Evolutionary conservation across 2,329 filamentous ascomycete genomes (phyloP), one percentile per base, ranked within the genome.

Genomic region (Diaporthe australafricana): DNA sequence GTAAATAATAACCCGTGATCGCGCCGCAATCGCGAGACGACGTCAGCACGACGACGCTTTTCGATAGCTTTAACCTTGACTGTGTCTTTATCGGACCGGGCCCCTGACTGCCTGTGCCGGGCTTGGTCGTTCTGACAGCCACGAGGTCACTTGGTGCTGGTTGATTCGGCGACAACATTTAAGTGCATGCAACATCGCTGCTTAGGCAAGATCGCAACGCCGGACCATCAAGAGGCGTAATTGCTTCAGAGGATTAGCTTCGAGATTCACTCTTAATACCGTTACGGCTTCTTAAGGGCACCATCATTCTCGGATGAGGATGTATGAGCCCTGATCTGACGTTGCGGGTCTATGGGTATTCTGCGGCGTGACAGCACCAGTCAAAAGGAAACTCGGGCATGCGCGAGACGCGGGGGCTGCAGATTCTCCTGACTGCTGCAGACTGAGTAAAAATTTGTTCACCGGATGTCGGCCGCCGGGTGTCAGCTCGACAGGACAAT

Each of bases 371-470:
- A 65, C 45, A 30, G 60, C 30, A 30, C 60, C 60, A 50, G 60
- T 65, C 45, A 27, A 50, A n/a, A 45, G 38, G 16, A 22, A 48
- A 42, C 45, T 25, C 45, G 45, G 48, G 60, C 60, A 63, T 63
- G 27, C 6, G 42, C 30, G 14, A 47, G 25, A 40, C 40, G 40
- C 6, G 27, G 30, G n/a, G 42, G 42, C 60, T 65, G 60, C 60
- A 65, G 20, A 17, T 50, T 65, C 60, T 65, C 60, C 60, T 65
- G 45, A 65, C 22, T 50, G 50, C 60, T 50, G 60, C 60, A 65
- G 45, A 25, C 30, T 38, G 45, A 48, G 42, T 14, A 16, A 11
- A 38, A 50, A 65, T 50, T 42, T 63, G 42, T 48, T 63, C 27
- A 63, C 7, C 60, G 60, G 60, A 48, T 63, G 9, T 63, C 60